Evolutionary conservation across 140 eudicot genomes (phyloP).

Genomic region (Bidens hawaiensis): DNA sequence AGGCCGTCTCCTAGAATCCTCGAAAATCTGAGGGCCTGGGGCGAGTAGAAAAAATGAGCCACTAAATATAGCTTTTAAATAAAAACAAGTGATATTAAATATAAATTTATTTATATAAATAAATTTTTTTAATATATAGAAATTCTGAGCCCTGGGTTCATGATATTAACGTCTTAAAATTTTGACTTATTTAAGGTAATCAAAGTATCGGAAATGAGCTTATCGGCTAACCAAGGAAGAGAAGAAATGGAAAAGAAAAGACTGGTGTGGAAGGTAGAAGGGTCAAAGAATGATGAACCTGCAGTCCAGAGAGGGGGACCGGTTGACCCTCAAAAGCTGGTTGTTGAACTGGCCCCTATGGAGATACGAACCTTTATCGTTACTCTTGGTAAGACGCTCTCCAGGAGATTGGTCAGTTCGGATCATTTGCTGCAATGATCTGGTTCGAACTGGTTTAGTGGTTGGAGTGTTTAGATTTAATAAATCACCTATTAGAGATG

Average conservation of each 20-base stretch:
- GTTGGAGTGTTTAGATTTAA: too few relatives aligned
- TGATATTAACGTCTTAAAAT: too few relatives aligned
- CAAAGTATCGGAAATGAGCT: too few relatives aligned
- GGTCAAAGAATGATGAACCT: constrained; percentile 28
- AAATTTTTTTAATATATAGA: too few relatives aligned
- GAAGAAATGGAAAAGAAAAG: constrained; percentile 89
- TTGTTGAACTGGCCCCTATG: constrained; percentile 80
- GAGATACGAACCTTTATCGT: constrained; percentile 74
- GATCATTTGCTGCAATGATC: constrained; percentile 19
- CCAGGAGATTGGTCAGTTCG: constrained; percentile 21
- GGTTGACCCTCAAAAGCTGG: constrained; percentile 63
- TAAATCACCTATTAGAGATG: neutral
- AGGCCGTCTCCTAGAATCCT: too few relatives aligned
- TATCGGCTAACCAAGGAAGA: constrained; percentile 87
- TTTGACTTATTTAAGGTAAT: constrained; percentile 44
- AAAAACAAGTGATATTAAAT: too few relatives aligned
- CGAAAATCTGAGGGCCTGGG: too few relatives aligned
- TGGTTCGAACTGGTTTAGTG: constrained; percentile 2
- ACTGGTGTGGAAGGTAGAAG: constrained; percentile 75
- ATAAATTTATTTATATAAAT: too few relatives aligned
- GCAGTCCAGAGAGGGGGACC: constrained; percentile 61
- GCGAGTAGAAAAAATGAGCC: too few relatives aligned
- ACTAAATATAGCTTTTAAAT: too few relatives aligned
- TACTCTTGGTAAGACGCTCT: constrained; percentile 25
- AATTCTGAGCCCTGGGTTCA: too few relatives aligned